Evolutionary conservation across 2,329 filamentous ascomycete genomes (phyloP).

Genomic region (Colletotrichum eremochloae): DNA sequence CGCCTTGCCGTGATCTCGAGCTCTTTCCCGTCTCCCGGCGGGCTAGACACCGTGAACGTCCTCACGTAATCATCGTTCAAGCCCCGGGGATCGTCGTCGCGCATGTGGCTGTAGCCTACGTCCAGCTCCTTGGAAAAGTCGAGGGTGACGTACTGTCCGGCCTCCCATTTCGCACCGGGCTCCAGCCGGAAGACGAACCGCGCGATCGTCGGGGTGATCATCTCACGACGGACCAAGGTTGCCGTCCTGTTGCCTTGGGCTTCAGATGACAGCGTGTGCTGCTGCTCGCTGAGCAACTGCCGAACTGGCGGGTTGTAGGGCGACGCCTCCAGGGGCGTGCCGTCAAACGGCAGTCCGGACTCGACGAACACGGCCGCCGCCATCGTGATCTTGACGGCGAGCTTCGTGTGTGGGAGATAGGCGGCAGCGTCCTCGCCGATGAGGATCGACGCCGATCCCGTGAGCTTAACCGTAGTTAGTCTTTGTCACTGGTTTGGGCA

Average conservation of each 20-base stretch:
- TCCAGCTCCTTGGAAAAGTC: conserved; percentile 79
- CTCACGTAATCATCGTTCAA: conserved; percentile 88
- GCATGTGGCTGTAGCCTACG: conserved; percentile 85
- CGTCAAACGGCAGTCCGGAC: conserved; percentile 77
- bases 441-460: conserved; percentile 76
- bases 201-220: conserved; percentile 75
- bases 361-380: conserved; percentile 72
- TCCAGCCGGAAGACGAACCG: conserved; percentile 69
- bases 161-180: conserved; percentile 62
- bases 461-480: conserved; percentile 56
- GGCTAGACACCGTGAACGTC: conserved; percentile 84
- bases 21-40: conserved; percentile 55
- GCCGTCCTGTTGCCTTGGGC: conserved; percentile 54
- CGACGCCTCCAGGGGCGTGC: conserved; percentile 68
- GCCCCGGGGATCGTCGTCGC: conserved; percentile 81
- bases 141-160: conserved; percentile 84
- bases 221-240: conserved; percentile 68
- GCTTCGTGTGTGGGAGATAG: conserved; percentile 76
- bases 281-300: conserved; percentile 69
- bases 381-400: conserved; percentile 78
- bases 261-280: not conserved
- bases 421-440: conserved; percentile 72
- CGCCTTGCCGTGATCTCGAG: conserved; percentile 81
- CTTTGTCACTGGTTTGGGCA: not conserved
- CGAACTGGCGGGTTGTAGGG: conserved; percentile 86